A percentile compares a stretch with the other conserved stretches of the same genome.
These are phyloP conservation scores for Kodamaea derodonti DNA, from an alignment of 1,139 yeast species.

Conservation along the genomic window DNA sequence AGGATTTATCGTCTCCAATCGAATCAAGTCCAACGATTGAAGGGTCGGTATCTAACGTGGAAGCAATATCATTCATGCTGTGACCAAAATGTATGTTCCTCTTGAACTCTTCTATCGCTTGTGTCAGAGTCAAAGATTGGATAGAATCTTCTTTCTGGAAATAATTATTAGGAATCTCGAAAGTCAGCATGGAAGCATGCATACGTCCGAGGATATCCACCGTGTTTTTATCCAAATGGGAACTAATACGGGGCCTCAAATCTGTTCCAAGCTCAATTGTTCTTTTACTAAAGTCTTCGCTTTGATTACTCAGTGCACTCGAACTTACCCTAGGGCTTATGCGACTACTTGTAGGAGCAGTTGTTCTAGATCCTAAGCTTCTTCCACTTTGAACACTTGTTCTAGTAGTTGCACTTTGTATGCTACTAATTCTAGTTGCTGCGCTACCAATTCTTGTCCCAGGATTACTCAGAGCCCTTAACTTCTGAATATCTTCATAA, in stretches of 20 bases:
- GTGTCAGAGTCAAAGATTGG: slow-evolving; percentile 30
- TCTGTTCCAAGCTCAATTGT: too few relatives aligned
- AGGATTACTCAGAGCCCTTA: slow-evolving; percentile 12
- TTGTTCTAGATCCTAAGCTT: background rate
- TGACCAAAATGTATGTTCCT: slow-evolving; percentile 23
- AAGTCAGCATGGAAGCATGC: slow-evolving; percentile 9
- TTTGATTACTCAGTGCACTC: slow-evolving; percentile 1
- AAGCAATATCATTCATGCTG: background rate
- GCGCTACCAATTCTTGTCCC: background rate
- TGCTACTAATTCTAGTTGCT: background rate
- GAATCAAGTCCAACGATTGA: too few relatives aligned
- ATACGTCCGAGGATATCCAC: background rate
- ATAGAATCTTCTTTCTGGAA: slow-evolving; percentile 17
- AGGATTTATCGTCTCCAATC: background rate
- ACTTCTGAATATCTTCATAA: slow-evolving; percentile 18
- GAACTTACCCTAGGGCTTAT: background rate
- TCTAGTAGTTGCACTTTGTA: background rate
- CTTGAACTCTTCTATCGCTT: slow-evolving; percentile 29
- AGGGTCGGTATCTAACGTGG: too few relatives aligned
- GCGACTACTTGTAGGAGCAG: background rate
- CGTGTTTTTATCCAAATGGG: too few relatives aligned
- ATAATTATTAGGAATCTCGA: slow-evolving; percentile 13
- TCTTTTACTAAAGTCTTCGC: background rate
- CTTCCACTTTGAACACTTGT: background rate
- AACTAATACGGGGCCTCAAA: background rate